A percentile compares a stretch with the other conserved stretches of the same genome.
Conservation (phyloP, 108 stramenopile species). For the Aurantiochytrium sp. region DNA sequence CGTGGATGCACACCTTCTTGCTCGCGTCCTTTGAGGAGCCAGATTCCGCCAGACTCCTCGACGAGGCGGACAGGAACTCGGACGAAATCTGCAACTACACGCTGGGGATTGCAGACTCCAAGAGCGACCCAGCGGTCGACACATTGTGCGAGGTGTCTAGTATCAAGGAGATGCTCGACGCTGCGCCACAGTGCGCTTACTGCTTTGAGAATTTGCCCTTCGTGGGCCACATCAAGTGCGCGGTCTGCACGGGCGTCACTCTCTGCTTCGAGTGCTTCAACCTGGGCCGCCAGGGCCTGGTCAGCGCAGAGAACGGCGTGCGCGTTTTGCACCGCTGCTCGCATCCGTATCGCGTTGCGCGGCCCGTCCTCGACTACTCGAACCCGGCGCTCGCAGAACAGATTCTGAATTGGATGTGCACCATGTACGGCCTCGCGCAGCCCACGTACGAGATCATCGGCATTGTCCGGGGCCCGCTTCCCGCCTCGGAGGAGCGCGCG, state of each 20-base stretch:
- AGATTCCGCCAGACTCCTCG: not conserved
- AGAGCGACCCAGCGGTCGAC: not conserved
- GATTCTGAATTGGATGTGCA: not conserved
- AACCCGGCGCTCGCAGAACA: not conserved
- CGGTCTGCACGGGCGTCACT: not conserved
- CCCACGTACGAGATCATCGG: not conserved
- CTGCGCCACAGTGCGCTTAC: not conserved
- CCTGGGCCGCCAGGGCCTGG: not conserved
- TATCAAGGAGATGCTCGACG: not conserved
- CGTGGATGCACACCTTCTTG: conserved; percentile 22
- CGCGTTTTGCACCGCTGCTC: not conserved
- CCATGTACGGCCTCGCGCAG: not conserved
- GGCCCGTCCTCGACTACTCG: not conserved
- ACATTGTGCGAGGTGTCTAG: not conserved
- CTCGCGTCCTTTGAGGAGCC: not conserved
- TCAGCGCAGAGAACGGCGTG: not conserved
- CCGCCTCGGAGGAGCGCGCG: not conserved
- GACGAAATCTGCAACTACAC: not conserved
- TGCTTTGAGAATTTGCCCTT: conserved; percentile 1
- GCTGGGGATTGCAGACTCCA: conserved; percentile 15
- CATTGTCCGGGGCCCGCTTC: not conserved
- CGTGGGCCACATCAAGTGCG: not conserved
- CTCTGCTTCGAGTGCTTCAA: conserved; percentile 9
- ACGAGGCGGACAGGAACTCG: not conserved
- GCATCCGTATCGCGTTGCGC: not conserved